Conservation (phyloP, 2,329 filamentous ascomycete species). For the Dothideomycetes sp. region DNA sequence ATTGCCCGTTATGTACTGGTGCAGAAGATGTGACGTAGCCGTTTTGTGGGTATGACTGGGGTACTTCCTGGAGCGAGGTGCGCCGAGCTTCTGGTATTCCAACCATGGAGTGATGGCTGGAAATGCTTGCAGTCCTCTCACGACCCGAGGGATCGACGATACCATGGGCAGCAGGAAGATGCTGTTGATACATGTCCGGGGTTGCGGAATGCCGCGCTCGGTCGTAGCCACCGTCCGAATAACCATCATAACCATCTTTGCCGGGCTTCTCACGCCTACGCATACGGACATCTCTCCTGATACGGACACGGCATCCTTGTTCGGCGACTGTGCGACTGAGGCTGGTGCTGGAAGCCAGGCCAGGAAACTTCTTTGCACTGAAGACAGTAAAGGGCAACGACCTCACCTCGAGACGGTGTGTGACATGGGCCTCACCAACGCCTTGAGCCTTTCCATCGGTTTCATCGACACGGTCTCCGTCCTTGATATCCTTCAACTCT, state of each 20-base stretch:
- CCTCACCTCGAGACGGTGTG: constrained; percentile 83
- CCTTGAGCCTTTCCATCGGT: constrained; percentile 25
- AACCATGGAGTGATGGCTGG: constrained; percentile 20
- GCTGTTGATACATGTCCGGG: constrained; percentile 15
- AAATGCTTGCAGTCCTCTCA: constrained; percentile 28
- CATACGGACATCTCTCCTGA: constrained; percentile 88
- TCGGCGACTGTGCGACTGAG: constrained; percentile 88
- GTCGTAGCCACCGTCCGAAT: constrained; percentile 32
- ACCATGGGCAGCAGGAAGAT: constrained; percentile 16
- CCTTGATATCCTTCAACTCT: constrained; percentile 75
- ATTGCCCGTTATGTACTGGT: constrained; percentile 22
- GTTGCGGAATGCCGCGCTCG: constrained; percentile 33
- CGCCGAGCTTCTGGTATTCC: constrained; percentile 22
- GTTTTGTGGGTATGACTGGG: constrained; percentile 25
- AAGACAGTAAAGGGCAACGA: constrained; percentile 79
- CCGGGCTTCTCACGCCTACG: constrained; percentile 65
- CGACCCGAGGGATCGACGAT: constrained; percentile 22
- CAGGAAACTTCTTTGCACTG: constrained; percentile 98
- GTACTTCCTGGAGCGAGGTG: constrained; percentile 34
- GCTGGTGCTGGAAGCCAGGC: constrained; percentile 76
- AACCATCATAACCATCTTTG: constrained; percentile 55
- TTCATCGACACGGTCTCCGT: constrained; percentile 51
- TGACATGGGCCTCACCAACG: constrained; percentile 48
- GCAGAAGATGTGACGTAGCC: constrained; percentile 24
- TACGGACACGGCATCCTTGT: constrained; percentile 92